Evolutionary conservation across 164 flowering plant genomes (phyloP).

Genomic region (Stephania yunnanensis): DNA sequence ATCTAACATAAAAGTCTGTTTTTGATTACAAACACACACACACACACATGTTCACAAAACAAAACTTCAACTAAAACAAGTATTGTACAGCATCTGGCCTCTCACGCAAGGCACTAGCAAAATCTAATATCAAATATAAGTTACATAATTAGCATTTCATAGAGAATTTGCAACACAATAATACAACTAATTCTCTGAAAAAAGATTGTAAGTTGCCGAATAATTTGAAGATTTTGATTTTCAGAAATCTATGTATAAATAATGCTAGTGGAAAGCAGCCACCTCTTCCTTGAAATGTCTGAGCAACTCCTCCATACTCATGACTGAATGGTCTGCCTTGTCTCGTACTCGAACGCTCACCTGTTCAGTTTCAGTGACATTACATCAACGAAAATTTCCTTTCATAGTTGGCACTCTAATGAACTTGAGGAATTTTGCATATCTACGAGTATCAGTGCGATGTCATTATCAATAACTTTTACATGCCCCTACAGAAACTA

Average conservation of each 20-base stretch:
- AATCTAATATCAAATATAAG: no score
- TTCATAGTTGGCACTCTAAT: neutral
- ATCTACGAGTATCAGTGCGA: neutral
- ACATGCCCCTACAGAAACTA: no score
- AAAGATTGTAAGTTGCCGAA: no score
- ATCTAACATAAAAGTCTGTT: no score
- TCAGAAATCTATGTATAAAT: neutral
- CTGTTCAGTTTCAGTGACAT: slow-evolving; percentile 12
- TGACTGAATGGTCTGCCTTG: slow-evolving; percentile 39
- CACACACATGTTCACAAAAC: no score
- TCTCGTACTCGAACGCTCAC: slow-evolving; percentile 60
- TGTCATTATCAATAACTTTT: neutral
- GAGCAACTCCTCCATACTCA: slow-evolving; percentile 56
- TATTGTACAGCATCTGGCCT: no score
- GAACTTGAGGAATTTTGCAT: neutral
- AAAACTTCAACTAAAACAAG: no score
- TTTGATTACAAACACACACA: no score
- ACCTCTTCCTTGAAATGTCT: slow-evolving; percentile 48
- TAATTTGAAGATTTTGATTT: neutral
- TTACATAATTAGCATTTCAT: no score
- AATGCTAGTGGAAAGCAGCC: slow-evolving; percentile 43
- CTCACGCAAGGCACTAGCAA: no score
- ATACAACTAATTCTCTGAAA: no score
- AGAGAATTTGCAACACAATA: no score
- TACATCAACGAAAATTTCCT: neutral